Evolutionary conservation across 371 early-diverging fungal genomes (phyloP).

Genomic region (Mortierella sp.): DNA sequence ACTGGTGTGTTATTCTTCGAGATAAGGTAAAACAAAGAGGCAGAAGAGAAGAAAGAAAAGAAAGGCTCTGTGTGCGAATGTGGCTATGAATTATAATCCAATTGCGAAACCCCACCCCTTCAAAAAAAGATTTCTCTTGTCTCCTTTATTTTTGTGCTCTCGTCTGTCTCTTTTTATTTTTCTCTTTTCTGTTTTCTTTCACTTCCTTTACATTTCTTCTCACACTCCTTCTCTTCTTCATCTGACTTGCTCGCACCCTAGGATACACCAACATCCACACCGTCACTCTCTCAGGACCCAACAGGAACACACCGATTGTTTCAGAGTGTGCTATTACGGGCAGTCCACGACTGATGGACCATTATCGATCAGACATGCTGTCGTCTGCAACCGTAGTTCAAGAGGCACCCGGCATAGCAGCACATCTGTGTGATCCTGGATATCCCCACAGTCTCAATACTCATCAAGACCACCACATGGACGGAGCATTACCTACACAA

Average conservation of each 20-base stretch:
- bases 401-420: slow-evolving; percentile 8
- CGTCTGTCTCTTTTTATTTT: background rate
- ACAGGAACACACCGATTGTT: background rate
- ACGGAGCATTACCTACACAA: background rate
- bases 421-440: slow-evolving; percentile 2
- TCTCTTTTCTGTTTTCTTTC: background rate
- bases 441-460: slow-evolving; percentile 5
- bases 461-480: slow-evolving; percentile 1
- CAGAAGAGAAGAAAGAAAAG: too few species aligned
- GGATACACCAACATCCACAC: background rate
- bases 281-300: background rate
- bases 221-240: background rate
- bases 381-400: slow-evolving; percentile 28
- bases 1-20: too few species aligned
- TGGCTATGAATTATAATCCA: too few species aligned
- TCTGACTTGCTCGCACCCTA: background rate
- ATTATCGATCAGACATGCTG: slow-evolving; percentile 18
- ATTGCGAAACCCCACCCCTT: too few species aligned
- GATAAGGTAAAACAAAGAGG: too few species aligned
- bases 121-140: background rate
- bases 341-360: slow-evolving; percentile 5
- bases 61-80: background rate
- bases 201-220: background rate
- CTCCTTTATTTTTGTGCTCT: background rate
- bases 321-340: background rate